Evolutionary conservation across 805 yeast species (phyloP), one percentile per base, ranked within the genome.

Genomic region (Lachancea lanzarotensis): DNA sequence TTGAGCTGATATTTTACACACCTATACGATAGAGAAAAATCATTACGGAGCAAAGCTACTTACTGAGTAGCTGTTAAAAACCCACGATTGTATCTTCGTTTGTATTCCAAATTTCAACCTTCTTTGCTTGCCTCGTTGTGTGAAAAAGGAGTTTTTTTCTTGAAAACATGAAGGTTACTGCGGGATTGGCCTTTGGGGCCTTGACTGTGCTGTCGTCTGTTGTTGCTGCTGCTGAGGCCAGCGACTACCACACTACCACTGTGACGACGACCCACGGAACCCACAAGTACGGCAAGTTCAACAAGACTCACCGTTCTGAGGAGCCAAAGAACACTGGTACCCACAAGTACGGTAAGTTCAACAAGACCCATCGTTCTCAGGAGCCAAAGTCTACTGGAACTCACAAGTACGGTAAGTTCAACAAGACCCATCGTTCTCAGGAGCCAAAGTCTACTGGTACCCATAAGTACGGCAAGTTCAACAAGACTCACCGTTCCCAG

Each of bases 281-380:
- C 38, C 81, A 76, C 68, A 70, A 62, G 48, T 65, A 65, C 50
- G 82, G 82, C 47, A 68, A 71, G 55, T 77, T 77, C 59, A 70
- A 77, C 70, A 72, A 71, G 57, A 70, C 74, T 45, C 43, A 44
- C 38, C 49, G 55, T 5, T 53, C 64, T 9, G 42, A 55, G 15
- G 49, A 63, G n/a, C 50, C 73, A 5, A 52, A 57, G 50, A 30
- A 65, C 19, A 65, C 76, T 48, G 75, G 76, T 50, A 79, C 84
- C 45, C 83, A 79, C 69, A 72, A 63, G 50, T 69, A 69, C 52
- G 85, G 85, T 52, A 71, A 71, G 57, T 72, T 76, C 69, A 70
- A 71, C 63, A 69, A 72, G 57, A 70, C 74, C 45, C 43, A 43
- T 35, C 49, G 55, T 5, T 53, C 64, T 8, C 43, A 55, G 13